Evolutionary conservation across 1,139 yeast genomes (phyloP), one percentile per base, ranked within the genome.

Genomic region (Blastobotrys proliferans): DNA sequence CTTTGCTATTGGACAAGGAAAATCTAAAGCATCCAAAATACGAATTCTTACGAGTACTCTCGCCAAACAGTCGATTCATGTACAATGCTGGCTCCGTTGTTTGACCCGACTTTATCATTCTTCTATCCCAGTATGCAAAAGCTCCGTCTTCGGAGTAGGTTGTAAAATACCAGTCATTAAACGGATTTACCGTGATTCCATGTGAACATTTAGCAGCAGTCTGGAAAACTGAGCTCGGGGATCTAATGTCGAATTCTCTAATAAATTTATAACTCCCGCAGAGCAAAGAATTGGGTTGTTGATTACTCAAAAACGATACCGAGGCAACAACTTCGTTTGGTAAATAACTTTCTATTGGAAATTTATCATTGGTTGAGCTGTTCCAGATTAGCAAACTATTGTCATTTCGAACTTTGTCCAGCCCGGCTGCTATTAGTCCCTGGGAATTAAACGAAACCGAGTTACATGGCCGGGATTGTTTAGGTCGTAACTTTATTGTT

Each of bases 111-210:
- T 67, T 53, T 48, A 87, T 62, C 51, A 76, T 80, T 47, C 97
- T 72, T 48, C 94, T 73, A 60, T 90, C 97, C 94, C 95, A 90
- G 11, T 88, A 72, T 0, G 92, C 81, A 45, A 88, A 66, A 0
- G 94, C 77, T 1, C 96, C 95, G 56, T 85, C 94, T 54, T 87
- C 96, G 41, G 87, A 77, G 51, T 76, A 77, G 0, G 94, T 80
- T 30, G 86, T 78, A 61, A 87, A 85, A 51, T 77, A 73, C 61
- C 77, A 72, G 28, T 73, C 73, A 47, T 75, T 72, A 55, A 79
- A 78, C 3, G 84, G 92, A 57, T 86, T 92, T 31, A 82, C 69
- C 8, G 76, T 71, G 35, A 90, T 72, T 10, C 85, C 85, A 51
- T 77, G 70, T 0, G 90, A 80, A 49, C 85, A 77, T 53, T 83